A percentile compares a stretch with the other conserved stretches of the same genome.
Conservation (phyloP, 148 eudicot species). For the Persicaria tinctoria region DNA sequence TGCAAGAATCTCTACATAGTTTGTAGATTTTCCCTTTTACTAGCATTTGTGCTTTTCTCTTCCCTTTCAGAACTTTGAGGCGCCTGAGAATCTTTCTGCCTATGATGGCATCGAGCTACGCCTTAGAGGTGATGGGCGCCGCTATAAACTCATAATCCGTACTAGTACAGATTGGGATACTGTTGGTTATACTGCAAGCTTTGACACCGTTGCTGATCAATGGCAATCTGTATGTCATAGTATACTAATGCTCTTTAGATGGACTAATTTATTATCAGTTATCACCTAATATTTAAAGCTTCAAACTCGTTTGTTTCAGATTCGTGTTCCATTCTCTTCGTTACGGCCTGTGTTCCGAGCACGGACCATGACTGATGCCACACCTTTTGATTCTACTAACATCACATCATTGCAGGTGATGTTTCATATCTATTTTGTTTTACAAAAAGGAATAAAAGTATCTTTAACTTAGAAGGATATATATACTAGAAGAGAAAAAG, state of each 20-base stretch:
- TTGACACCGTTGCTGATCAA: constrained; percentile 86
- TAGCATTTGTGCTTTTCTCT: background rate
- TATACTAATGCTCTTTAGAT: background rate
- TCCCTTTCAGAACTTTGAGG: constrained; percentile 60
- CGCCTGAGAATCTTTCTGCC: constrained; percentile 85
- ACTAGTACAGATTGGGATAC: constrained; percentile 97
- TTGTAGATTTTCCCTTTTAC: background rate
- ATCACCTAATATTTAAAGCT: background rate
- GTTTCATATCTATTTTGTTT: background rate
- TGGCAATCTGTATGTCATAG: constrained; percentile 83
- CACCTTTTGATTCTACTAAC: constrained; percentile 64
- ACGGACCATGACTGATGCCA: constrained; percentile 68
- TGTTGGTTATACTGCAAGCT: constrained; percentile 77
- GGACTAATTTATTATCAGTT: background rate
- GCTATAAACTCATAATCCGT: constrained; percentile 85
- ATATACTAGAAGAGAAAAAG: background rate
- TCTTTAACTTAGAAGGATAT: background rate
- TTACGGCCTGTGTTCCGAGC: constrained; percentile 88
- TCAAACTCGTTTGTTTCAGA: constrained; percentile 29
- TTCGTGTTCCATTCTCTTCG: constrained; percentile 66
- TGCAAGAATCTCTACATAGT: background rate
- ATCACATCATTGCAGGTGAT: constrained; percentile 73
- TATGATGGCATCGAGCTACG: constrained; percentile 90
- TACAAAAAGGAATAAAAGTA: background rate
- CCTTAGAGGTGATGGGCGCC: constrained; percentile 82